Percentiles rank a stretch among this genome's conserved stretches.
Evolutionary conservation across 2,329 filamentous ascomycete species (phyloP).

Genomic region (Paecilomyces sp.): DNA sequence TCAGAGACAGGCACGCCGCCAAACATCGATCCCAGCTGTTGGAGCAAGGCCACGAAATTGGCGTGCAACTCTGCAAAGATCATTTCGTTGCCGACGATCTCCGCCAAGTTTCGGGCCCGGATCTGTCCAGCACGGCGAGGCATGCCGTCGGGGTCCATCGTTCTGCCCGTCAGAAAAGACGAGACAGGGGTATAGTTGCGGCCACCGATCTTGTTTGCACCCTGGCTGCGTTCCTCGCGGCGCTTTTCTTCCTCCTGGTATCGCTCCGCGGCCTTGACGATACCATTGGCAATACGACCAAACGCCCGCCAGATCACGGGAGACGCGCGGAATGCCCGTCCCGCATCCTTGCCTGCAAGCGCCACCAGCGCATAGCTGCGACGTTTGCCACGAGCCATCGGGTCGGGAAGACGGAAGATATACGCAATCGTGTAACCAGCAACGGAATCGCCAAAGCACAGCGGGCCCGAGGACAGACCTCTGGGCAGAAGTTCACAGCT

Average conservation of each 20-base stretch:
- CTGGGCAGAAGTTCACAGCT: conserved; percentile 51
- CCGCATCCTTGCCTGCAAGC: conserved; percentile 47
- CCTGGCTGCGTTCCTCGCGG: conserved; percentile 30
- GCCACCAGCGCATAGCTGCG: conserved; percentile 53
- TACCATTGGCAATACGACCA: conserved; percentile 46
- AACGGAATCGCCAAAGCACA: conserved; percentile 51
- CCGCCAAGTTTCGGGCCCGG: conserved; percentile 49
- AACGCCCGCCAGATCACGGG: conserved; percentile 48
- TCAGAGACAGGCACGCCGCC: conserved; percentile 37
- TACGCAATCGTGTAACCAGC: conserved; percentile 55
- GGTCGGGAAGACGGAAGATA: conserved; percentile 52
- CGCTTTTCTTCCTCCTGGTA: conserved; percentile 39
- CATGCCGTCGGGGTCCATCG: conserved; percentile 49
- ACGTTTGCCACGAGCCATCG: conserved; percentile 49
- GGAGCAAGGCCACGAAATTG: conserved; percentile 45
- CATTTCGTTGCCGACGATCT: conserved; percentile 52
- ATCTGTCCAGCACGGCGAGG: conserved; percentile 47
- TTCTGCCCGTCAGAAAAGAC: conserved; percentile 51
- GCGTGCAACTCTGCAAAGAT: conserved; percentile 53
- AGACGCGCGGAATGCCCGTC: conserved; percentile 39
- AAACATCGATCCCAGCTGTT: conserved; percentile 40
- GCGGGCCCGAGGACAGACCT: conserved; percentile 50
- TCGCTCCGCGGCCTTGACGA: conserved; percentile 40
- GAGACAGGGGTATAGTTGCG: conserved; percentile 49
- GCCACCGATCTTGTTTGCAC: conserved; percentile 16